Evolutionary conservation across 306 rosid species (phyloP).

Genomic region (Quercus wislizeni): DNA sequence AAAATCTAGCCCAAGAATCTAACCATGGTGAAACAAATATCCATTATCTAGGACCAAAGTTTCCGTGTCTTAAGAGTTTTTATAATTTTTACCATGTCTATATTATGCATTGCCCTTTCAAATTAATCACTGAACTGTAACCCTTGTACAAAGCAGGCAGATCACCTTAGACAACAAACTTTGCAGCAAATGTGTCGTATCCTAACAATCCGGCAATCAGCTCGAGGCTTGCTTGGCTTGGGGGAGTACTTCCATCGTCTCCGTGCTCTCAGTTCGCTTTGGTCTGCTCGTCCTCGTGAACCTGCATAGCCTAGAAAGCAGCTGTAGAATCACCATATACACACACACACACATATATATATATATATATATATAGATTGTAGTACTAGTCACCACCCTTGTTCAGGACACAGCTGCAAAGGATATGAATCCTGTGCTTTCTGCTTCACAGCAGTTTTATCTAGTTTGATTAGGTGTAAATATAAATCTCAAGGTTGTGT

Average conservation of each 20-base stretch:
- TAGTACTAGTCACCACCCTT: not conserved
- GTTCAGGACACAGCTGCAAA: not conserved
- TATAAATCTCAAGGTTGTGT: not conserved
- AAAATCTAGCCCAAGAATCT: not conserved
- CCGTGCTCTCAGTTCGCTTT: constrained; percentile 69
- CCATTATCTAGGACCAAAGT: not conserved
- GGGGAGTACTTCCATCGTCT: constrained; percentile 81
- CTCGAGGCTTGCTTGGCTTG: constrained; percentile 61
- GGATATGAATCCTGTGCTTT: not conserved
- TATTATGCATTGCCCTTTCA: not conserved
- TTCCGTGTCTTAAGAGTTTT: not conserved
- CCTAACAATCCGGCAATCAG: constrained; percentile 61
- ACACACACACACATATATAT: not conserved
- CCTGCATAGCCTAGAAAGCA: constrained; percentile 8
- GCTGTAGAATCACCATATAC: not conserved
- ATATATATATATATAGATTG: not conserved
- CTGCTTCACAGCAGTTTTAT: not conserved
- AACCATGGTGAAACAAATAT: not conserved
- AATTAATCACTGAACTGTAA: constrained; percentile 9
- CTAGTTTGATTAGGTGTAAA: not conserved
- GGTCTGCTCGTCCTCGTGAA: constrained; percentile 57
- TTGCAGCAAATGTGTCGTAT: constrained; percentile 60
- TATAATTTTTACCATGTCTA: too few species aligned
- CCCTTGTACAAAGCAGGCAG: constrained; percentile 57
- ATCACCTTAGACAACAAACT: constrained; percentile 78